Percentiles rank a stretch among this genome's conserved stretches.
Conservation (phyloP, 2,329 filamentous ascomycete species). For the Microcyclosporella mali region DNA sequence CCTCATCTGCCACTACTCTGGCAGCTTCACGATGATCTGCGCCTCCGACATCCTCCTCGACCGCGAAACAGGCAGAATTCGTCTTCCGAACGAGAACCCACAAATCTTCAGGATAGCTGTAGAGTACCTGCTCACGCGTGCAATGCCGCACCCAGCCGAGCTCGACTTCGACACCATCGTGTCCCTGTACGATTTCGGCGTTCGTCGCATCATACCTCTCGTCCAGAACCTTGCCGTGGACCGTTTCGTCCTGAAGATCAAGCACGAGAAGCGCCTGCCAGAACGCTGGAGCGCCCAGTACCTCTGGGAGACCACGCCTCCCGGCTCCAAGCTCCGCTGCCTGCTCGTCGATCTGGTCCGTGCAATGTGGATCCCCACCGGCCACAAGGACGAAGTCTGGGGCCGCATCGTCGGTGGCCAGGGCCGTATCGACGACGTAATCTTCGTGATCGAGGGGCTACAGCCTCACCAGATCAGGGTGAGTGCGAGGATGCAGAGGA, state of each 20-base stretch:
- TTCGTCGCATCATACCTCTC: conserved; percentile 9
- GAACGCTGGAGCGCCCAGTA: conserved; percentile 9
- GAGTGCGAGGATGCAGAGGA: conserved; percentile 2
- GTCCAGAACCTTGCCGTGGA: conserved; percentile 14
- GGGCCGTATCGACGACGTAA: conserved; percentile 4
- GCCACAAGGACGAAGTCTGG: conserved; percentile 6
- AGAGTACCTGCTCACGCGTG: conserved; percentile 3
- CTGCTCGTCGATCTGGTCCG: conserved; percentile 11
- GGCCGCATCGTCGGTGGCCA: conserved; percentile 5
- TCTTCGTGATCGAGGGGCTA: conserved; percentile 5
- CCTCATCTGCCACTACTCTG: conserved; percentile 19
- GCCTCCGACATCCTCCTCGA: not conserved
- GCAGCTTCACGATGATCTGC: conserved; percentile 16
- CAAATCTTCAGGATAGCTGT: conserved; percentile 8
- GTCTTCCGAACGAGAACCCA: conserved; percentile 10
- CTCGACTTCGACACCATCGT: conserved; percentile 12
- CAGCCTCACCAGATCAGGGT: conserved; percentile 1
- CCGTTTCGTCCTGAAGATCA: conserved; percentile 8
- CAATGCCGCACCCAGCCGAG: conserved; percentile 3
- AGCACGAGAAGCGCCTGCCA: conserved; percentile 6
- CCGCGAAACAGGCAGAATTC: conserved; percentile 1
- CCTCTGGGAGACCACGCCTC: conserved; percentile 9
- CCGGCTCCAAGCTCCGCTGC: conserved; percentile 7
- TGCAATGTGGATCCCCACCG: conserved; percentile 9
- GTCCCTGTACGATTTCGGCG: conserved; percentile 11